Percentiles rank a stretch among this genome's conserved stretches.
phyloP scores from a whole-genome alignment of 768 basidiomycete genomes.

The Rhodotorula paludigena region DNA sequence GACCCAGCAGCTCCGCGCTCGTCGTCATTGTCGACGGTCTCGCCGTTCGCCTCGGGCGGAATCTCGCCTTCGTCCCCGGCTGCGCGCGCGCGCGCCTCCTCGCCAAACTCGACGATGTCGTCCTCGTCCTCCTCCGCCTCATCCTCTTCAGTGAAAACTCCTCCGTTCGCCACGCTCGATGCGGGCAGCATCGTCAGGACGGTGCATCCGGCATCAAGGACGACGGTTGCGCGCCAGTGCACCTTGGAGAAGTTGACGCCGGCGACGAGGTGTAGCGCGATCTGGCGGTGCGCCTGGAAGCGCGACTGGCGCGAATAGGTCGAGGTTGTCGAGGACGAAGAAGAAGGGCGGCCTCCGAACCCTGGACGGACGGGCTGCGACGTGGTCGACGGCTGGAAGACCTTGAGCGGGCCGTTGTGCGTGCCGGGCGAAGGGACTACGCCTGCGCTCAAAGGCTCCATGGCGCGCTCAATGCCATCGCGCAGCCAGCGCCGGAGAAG shows the following conservation, averaged over 20 bases:
- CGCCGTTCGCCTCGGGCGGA: background rate
- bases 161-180: background rate
- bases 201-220: slow-evolving; percentile 9
- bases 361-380: background rate
- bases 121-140: background rate
- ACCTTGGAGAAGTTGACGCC: slow-evolving; percentile 2
- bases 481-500: background rate
- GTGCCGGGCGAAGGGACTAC: background rate
- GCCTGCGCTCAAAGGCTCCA: background rate
- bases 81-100: background rate
- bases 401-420: background rate
- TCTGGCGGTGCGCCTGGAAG: background rate
- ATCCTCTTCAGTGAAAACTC: too few relatives aligned
- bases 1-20: background rate
- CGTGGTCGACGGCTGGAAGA: background rate
- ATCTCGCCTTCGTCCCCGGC: background rate
- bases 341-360: background rate
- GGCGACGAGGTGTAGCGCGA: background rate
- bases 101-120: background rate
- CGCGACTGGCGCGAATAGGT: background rate
- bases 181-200: slow-evolving; percentile 22
- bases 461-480: background rate
- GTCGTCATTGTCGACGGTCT: background rate
- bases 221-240: background rate
- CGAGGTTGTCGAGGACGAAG: background rate